Evolutionary conservation across 176 grass and related monocot genomes (phyloP).

Genomic region (Avena eriantha): DNA sequence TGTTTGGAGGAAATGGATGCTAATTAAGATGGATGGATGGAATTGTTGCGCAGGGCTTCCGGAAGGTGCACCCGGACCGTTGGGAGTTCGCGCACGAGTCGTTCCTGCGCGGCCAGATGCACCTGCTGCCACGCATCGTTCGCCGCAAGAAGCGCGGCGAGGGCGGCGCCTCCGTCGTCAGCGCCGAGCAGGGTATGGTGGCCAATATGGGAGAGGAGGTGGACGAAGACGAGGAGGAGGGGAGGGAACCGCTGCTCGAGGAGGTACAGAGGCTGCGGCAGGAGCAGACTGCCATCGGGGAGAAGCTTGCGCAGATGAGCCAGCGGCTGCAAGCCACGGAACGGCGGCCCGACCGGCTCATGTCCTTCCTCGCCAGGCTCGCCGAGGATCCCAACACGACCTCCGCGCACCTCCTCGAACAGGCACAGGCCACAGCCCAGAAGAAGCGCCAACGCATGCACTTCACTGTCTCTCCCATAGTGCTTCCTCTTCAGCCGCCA

Average conservation of each 20-base stretch:
- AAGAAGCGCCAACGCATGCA: slow-evolving; percentile 48
- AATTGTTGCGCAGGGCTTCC: slow-evolving; percentile 59
- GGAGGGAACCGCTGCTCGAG: slow-evolving; percentile 35
- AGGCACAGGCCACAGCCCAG: slow-evolving; percentile 44
- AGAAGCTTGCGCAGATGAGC: slow-evolving; percentile 67
- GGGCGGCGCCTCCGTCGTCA: not conserved
- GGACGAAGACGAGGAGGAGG: not conserved
- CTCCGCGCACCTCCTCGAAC: slow-evolving; percentile 42
- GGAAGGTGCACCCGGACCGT: slow-evolving; percentile 73
- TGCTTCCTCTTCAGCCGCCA: not conserved
- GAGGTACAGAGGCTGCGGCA: slow-evolving; percentile 57
- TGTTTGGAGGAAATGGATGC: not conserved
- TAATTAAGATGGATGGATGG: not conserved
- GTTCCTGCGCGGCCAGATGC: slow-evolving; percentile 71
- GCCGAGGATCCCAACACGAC: slow-evolving; percentile 59
- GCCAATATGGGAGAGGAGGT: not conserved
- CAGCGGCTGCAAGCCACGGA: slow-evolving; percentile 62
- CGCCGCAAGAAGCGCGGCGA: slow-evolving; percentile 57
- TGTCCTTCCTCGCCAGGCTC: slow-evolving; percentile 60
- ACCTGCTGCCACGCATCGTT: slow-evolving; percentile 60
- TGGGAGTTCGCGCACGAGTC: slow-evolving; percentile 86
- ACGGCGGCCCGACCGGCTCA: slow-evolving; percentile 61
- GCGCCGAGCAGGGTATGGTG: not conserved
- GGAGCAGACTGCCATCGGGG: slow-evolving; percentile 62
- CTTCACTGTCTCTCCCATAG: not conserved